phyloP scores from a whole-genome alignment of 2,329 filamentous ascomycete genomes.

The Ophioceras dolichostomum region DNA sequence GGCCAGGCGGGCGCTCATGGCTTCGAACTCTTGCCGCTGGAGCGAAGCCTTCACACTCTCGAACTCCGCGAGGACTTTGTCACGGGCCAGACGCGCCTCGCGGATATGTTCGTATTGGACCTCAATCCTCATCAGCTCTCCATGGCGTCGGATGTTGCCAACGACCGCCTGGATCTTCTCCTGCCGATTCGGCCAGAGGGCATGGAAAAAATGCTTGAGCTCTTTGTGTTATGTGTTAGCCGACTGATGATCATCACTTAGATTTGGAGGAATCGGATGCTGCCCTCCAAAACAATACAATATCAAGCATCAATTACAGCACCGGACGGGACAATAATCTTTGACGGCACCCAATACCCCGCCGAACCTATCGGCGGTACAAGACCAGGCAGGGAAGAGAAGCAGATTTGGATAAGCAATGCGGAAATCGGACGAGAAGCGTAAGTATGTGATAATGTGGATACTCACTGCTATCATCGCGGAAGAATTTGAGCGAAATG shows the following conservation, averaged over 20 bases:
- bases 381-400: too few relatives aligned
- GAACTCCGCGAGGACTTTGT: conserved; percentile 4
- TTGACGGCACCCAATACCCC: too few relatives aligned
- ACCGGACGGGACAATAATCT: too few relatives aligned
- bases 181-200: conserved; percentile 16
- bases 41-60: not conserved
- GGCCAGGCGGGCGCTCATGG: conserved; percentile 5
- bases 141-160: conserved; percentile 6
- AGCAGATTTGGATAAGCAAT: too few relatives aligned
- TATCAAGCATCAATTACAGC: too few relatives aligned
- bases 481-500: conserved; percentile 18
- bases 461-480: too few relatives aligned
- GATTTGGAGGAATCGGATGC: too few relatives aligned
- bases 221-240: conserved; percentile 9
- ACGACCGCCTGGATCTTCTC: conserved; percentile 9
- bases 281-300: too few relatives aligned
- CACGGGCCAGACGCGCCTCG: conserved; percentile 8
- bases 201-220: conserved; percentile 13
- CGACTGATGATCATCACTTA: too few relatives aligned
- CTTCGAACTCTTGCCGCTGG: conserved; percentile 4
- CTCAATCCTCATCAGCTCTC: conserved; percentile 8
- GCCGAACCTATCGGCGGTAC: too few relatives aligned
- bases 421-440: too few relatives aligned
- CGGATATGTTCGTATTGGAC: conserved; percentile 9
- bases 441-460: too few relatives aligned